A percentile compares a stretch with the other conserved stretches of the same genome.
Evolutionary conservation across 305 asterid species (phyloP).

Genomic region (Solanum hybrid): DNA sequence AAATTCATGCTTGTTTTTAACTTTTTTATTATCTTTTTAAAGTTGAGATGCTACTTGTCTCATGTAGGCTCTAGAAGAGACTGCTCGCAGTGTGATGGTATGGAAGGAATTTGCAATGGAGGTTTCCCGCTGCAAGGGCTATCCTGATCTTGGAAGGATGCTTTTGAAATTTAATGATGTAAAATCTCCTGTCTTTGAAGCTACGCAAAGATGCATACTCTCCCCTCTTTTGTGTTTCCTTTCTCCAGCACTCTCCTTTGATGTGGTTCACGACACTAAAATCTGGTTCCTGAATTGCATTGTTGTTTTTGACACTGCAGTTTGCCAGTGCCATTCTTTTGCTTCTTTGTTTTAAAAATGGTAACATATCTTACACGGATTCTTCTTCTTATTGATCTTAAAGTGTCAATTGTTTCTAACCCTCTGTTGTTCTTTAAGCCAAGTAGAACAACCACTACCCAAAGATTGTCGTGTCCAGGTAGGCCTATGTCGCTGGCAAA

Average conservation of each 20-base stretch:
- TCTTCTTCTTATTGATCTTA: not conserved
- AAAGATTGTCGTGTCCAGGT: not conserved
- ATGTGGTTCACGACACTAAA: not conserved
- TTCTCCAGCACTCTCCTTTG: not conserved
- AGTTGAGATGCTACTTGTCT: slow-evolving; percentile 17
- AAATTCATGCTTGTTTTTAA: not conserved
- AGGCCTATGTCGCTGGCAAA: not conserved
- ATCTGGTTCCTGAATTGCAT: slow-evolving; percentile 3
- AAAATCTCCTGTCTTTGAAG: slow-evolving; percentile 27
- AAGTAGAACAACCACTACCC: not conserved
- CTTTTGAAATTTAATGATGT: slow-evolving; percentile 84
- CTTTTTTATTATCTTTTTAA: slow-evolving; percentile 2
- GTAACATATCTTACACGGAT: not conserved
- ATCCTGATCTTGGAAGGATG: slow-evolving; percentile 86
- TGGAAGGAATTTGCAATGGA: slow-evolving; percentile 90
- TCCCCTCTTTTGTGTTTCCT: not conserved
- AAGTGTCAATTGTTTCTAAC: not conserved
- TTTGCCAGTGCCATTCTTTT: not conserved
- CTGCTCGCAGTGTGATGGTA: slow-evolving; percentile 64
- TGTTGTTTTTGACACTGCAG: not conserved
- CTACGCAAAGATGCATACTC: slow-evolving; percentile 1
- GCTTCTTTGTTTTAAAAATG: not conserved
- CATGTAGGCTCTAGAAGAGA: slow-evolving; percentile 73
- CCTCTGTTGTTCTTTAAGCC: not conserved
- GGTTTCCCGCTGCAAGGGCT: slow-evolving; percentile 79